Conservation (phyloP, 805 yeast species). For the Hanseniaspora meyeri region DNA sequence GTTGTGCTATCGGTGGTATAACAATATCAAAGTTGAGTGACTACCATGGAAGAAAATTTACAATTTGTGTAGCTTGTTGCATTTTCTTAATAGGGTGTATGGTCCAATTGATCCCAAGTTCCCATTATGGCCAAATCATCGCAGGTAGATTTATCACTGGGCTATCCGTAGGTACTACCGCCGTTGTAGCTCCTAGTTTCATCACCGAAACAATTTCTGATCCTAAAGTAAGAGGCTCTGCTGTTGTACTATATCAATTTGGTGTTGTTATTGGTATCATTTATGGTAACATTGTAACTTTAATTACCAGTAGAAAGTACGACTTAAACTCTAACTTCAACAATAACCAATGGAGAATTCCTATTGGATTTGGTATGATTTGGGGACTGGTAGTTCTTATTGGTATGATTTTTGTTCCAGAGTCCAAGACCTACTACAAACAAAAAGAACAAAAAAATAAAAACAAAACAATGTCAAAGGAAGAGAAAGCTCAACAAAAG, state of each 20-base stretch:
- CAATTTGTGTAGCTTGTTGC: slow-evolving; percentile 41
- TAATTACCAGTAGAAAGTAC: slow-evolving; percentile 34
- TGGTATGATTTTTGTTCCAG: slow-evolving; percentile 60
- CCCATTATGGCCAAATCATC: slow-evolving; percentile 34
- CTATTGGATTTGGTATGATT: slow-evolving; percentile 38
- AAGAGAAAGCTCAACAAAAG: neutral
- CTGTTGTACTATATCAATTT: slow-evolving; percentile 53
- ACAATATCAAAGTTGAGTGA: slow-evolving; percentile 49
- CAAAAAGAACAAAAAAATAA: slow-evolving; percentile 39
- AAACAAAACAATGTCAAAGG: slow-evolving; percentile 32
- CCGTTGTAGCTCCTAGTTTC: slow-evolving; percentile 63
- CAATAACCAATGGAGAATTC: slow-evolving; percentile 56
- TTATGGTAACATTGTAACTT: slow-evolving; percentile 52
- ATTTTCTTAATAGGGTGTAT: slow-evolving; percentile 48
- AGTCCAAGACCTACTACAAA: slow-evolving; percentile 49
- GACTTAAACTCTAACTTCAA: slow-evolving; percentile 20
- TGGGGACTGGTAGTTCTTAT: slow-evolving; percentile 36
- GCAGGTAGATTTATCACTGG: slow-evolving; percentile 62
- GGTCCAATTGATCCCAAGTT: slow-evolving; percentile 39
- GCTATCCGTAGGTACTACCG: slow-evolving; percentile 57
- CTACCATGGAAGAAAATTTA: slow-evolving; percentile 46
- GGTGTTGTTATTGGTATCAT: slow-evolving; percentile 55
- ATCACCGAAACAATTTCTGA: slow-evolving; percentile 53
- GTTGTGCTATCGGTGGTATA: slow-evolving; percentile 60
- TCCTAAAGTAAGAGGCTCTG: slow-evolving; percentile 50